These are phyloP conservation scores for Pseudogymnoascus sp. DNA, from an alignment of 2,329 filamentous ascomycete species.

Conservation along the genomic window DNA sequence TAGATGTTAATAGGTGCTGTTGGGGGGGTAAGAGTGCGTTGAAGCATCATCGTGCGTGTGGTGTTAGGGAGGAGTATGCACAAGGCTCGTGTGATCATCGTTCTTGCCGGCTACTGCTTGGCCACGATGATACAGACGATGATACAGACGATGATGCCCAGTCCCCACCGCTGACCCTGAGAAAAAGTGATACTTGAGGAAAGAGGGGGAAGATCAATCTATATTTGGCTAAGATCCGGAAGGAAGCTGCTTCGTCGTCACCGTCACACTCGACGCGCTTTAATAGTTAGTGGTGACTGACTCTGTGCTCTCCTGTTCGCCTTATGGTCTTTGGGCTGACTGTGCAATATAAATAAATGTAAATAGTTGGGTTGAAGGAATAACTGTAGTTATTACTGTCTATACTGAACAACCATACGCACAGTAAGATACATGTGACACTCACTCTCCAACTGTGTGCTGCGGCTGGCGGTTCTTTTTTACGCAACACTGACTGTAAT, in stretches of 20 bases:
- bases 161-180: conserved; percentile 3
- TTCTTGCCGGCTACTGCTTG: neutral
- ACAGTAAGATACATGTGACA: neutral
- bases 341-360: neutral
- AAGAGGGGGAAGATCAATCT: conserved; percentile 3
- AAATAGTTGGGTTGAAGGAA: neutral
- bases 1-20: neutral
- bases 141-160: neutral
- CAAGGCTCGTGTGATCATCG: conserved; percentile 3
- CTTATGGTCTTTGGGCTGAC: neutral
- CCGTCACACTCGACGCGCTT: neutral
- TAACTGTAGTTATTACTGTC: neutral
- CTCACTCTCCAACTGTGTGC: neutral
- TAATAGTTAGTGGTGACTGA: too few species aligned
- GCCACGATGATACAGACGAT: conserved; percentile 8
- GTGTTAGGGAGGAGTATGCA: neutral
- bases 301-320: neutral
- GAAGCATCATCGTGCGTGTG: neutral
- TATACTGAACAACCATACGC: neutral
- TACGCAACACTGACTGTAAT: neutral
- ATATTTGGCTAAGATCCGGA: conserved; percentile 2
- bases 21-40: neutral
- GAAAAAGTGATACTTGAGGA: neutral
- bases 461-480: neutral
- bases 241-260: neutral